Evolutionary conservation across 1,139 yeast species (phyloP).

Genomic region (Hanseniaspora gamundiae): DNA sequence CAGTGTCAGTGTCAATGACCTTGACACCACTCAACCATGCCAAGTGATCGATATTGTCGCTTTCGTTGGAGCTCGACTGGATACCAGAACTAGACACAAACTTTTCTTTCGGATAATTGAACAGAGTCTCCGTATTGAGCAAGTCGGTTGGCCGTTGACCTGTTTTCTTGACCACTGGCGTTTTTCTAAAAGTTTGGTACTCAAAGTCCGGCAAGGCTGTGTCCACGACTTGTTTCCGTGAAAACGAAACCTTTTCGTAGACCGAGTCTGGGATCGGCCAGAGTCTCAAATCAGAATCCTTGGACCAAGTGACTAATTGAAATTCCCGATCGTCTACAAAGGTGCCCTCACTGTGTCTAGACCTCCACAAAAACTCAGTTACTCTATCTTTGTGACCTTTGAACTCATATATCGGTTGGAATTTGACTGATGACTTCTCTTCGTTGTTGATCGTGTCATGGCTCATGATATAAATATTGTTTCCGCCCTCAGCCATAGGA

Average conservation of each 20-base stretch:
- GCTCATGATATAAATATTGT: slow-evolving; percentile 58
- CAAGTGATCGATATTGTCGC: slow-evolving; percentile 48
- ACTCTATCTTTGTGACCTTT: slow-evolving; percentile 78
- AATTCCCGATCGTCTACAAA: slow-evolving; percentile 60
- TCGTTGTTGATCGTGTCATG: slow-evolving; percentile 28
- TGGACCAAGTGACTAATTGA: slow-evolving; percentile 89
- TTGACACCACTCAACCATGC: slow-evolving; percentile 93
- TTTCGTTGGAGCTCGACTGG: slow-evolving; percentile 10
- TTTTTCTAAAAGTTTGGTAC: slow-evolving; percentile 39
- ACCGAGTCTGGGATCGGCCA: slow-evolving; percentile 64
- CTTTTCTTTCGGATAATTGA: slow-evolving; percentile 24
- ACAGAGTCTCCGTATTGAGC: slow-evolving; percentile 9
- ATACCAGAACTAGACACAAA: slow-evolving; percentile 29
- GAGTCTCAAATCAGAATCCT: slow-evolving; percentile 69
- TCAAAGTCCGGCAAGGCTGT: slow-evolving; percentile 33
- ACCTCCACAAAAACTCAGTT: slow-evolving; percentile 80
- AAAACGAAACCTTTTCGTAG: slow-evolving; percentile 47
- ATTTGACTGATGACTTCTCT: slow-evolving; percentile 27
- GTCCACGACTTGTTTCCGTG: slow-evolving; percentile 29
- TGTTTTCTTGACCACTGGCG: slow-evolving; percentile 27
- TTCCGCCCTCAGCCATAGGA: slow-evolving; percentile 82
- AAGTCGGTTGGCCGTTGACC: slow-evolving; percentile 3
- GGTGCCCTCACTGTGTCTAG: slow-evolving; percentile 36
- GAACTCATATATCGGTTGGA: slow-evolving; percentile 51
- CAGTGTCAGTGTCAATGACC: slow-evolving; percentile 29